phyloP scores from a whole-genome alignment of 306 rosid genomes.

The Cicer bijugum region DNA sequence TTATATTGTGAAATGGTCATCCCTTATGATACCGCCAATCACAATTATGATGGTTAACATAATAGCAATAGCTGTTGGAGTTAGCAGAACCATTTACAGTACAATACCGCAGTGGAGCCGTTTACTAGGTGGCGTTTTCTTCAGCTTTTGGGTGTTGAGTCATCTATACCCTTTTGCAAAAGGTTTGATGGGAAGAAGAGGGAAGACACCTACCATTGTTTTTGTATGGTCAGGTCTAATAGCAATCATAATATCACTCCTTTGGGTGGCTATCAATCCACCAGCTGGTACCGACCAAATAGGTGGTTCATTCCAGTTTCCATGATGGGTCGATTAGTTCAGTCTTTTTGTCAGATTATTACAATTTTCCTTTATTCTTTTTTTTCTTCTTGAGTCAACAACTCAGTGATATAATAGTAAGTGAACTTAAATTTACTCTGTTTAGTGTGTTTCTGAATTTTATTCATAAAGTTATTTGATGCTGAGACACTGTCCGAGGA shows the following conservation, averaged over 20 bases:
- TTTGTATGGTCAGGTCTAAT: conserved; percentile 97
- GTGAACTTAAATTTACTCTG: too few relatives aligned
- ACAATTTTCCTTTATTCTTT: conserved; percentile 47
- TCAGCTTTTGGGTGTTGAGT: conserved; percentile 94
- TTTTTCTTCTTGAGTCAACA: conserved; percentile 18
- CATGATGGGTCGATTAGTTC: conserved; percentile 47
- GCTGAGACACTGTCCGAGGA: too few relatives aligned
- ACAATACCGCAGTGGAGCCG: conserved; percentile 90
- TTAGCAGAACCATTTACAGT: conserved; percentile 90
- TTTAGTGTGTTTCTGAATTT: too few relatives aligned
- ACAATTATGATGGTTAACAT: conserved; percentile 89
- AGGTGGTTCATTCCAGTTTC: conserved; percentile 92
- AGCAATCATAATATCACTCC: conserved; percentile 90
- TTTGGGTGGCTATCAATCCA: conserved; percentile 98
- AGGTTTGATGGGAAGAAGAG: conserved; percentile 96
- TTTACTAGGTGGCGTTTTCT: conserved; percentile 89
- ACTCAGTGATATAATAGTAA: not conserved
- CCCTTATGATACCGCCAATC: conserved; percentile 92
- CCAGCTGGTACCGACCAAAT: conserved; percentile 71
- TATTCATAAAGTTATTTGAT: too few relatives aligned
- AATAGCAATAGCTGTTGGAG: conserved; percentile 88
- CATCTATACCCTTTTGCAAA: conserved; percentile 96
- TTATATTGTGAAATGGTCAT: conserved; percentile 82
- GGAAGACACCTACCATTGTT: conserved; percentile 94
- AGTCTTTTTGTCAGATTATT: conserved; percentile 43